Conservation (phyloP, 2,329 filamentous ascomycete genomes). For the Zymoseptoria brevis region DNA sequence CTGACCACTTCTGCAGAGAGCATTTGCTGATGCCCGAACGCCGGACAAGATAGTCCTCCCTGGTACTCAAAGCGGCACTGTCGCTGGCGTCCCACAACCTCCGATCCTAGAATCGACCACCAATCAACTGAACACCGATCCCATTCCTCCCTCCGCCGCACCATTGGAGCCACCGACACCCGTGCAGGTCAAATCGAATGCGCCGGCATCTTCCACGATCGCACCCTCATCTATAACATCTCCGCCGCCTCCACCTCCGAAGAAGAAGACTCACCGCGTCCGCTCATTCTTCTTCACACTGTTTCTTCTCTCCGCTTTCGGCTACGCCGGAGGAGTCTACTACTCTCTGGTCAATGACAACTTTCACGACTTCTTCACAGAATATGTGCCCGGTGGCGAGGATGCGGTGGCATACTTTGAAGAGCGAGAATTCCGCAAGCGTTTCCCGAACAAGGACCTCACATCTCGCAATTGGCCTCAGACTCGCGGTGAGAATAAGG, state of each 20-base stretch:
- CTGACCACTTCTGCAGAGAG: slow-evolving; percentile 16
- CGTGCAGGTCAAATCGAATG: slow-evolving; percentile 13
- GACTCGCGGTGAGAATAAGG: slow-evolving; percentile 53
- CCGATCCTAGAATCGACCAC: slow-evolving; percentile 20
- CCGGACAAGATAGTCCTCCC: slow-evolving; percentile 30
- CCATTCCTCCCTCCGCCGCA: slow-evolving; percentile 9
- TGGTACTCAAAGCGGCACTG: slow-evolving; percentile 23
- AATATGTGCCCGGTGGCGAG: slow-evolving; percentile 91
- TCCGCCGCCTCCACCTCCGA: slow-evolving; percentile 39
- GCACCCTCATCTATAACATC: slow-evolving; percentile 30
- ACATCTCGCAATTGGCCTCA: slow-evolving; percentile 38
- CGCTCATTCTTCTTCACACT: slow-evolving; percentile 70
- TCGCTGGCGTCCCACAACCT: slow-evolving; percentile 25
- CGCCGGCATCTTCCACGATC: slow-evolving; percentile 18
- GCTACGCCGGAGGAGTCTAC: slow-evolving; percentile 83
- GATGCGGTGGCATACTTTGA: slow-evolving; percentile 92
- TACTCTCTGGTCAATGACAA: slow-evolving; percentile 91
- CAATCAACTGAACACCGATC: slow-evolving; percentile 7
- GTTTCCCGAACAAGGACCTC: slow-evolving; percentile 55
- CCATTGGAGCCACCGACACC: slow-evolving; percentile 22
- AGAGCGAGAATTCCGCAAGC: slow-evolving; percentile 83
- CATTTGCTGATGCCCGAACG: slow-evolving; percentile 24
- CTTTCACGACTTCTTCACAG: slow-evolving; percentile 99
- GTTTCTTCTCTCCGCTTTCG: slow-evolving; percentile 64
- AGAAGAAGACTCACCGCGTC: slow-evolving; percentile 63